Conservation (phyloP, 202 grass and related monocot species). For the Elaeis oleifera region DNA sequence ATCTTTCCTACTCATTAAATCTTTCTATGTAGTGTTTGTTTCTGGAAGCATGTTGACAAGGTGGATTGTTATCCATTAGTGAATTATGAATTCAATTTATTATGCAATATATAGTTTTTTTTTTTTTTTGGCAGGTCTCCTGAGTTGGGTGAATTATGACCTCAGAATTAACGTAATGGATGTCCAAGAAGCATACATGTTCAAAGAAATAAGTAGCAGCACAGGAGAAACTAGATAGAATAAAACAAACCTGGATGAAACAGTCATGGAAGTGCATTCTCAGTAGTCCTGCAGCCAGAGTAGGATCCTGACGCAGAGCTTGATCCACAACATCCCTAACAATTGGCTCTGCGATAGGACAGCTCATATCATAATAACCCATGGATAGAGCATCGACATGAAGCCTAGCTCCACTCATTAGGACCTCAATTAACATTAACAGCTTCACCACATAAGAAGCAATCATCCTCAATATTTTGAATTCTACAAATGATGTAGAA, state of each 20-base stretch:
- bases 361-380: constrained; percentile 76
- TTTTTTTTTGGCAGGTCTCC: too few relatives aligned
- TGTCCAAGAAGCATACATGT: too few relatives aligned
- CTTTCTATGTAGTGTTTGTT: too few relatives aligned
- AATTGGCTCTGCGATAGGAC: constrained; percentile 59
- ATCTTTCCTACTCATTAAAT: too few relatives aligned
- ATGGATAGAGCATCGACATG: constrained; percentile 42
- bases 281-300: constrained; percentile 63
- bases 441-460: constrained; percentile 29
- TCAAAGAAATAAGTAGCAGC: too few relatives aligned
- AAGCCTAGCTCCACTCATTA: constrained; percentile 19
- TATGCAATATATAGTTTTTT: too few relatives aligned
- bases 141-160: too few relatives aligned
- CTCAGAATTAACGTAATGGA: too few relatives aligned
- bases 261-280: constrained; percentile 93
- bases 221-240: too few relatives aligned
- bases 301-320: constrained; percentile 42
- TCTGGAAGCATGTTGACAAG: too few relatives aligned
- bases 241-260: constrained; percentile 62
- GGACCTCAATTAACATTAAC: constrained; percentile 33
- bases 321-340: constrained; percentile 39
- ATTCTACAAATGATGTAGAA: neutral
- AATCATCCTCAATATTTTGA: constrained; percentile 13
- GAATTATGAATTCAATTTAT: too few relatives aligned
- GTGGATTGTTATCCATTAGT: too few relatives aligned